Evolutionary conservation across 495 filamentous ascomycete genomes (phyloP).

Genomic region (Collariella sp.): DNA sequence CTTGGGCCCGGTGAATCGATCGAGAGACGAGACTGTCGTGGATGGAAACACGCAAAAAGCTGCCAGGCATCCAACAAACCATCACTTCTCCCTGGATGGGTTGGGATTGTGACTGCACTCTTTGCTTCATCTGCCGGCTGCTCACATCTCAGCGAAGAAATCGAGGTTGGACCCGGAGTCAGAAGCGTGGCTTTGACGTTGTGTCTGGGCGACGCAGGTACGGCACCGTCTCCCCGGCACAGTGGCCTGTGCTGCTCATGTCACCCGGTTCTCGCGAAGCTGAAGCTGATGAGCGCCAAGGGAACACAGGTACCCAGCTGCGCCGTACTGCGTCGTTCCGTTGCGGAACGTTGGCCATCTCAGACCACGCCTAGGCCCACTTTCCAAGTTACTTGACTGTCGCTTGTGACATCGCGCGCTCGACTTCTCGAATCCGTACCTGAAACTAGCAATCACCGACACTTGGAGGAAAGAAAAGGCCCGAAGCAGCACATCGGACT

Average conservation of each 20-base stretch:
- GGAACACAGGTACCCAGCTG: neutral
- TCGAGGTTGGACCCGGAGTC: neutral
- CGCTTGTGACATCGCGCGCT: conserved; percentile 5
- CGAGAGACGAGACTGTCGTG: neutral
- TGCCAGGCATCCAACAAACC: neutral
- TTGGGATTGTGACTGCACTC: neutral
- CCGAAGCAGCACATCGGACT: neutral
- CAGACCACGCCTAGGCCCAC: neutral
- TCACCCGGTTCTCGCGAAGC: conserved; percentile 12
- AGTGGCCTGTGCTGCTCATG: conserved; percentile 9
- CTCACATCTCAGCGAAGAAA: neutral
- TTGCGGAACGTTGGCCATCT: conserved; percentile 7
- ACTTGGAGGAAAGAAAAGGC: neutral
- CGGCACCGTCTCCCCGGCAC: neutral
- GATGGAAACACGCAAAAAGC: neutral
- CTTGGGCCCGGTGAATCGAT: neutral
- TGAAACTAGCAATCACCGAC: conserved; percentile 11
- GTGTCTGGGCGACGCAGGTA: neutral
- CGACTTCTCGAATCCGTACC: conserved; percentile 3
- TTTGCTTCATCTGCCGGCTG: neutral
- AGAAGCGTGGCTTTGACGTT: conserved; percentile 6
- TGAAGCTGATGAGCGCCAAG: conserved; percentile 4
- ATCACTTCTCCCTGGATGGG: neutral
- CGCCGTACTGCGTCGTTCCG: neutral
- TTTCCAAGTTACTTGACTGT: neutral